A percentile compares a stretch with the other conserved stretches of the same genome.
These are phyloP conservation scores for Selenicereus undatus DNA, from an alignment of 148 eudicot species.

Conservation along the genomic window DNA sequence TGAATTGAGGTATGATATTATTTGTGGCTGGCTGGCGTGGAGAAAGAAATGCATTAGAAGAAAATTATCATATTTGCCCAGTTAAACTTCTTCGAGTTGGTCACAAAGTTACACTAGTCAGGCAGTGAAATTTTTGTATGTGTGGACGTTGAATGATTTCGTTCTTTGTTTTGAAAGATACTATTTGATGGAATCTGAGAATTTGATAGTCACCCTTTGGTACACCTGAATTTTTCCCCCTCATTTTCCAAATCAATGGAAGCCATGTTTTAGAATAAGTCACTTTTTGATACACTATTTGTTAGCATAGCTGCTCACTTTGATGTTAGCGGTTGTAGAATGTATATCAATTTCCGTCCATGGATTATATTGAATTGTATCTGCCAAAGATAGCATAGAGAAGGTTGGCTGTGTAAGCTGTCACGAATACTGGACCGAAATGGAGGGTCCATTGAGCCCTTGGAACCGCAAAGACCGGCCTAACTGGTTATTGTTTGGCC, in stretches of 20 bases:
- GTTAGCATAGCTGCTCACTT: no score
- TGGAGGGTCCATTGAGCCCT: no score
- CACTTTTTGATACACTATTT: no score
- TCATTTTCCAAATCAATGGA: background rate
- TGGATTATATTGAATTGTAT: no score
- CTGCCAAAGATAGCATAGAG: no score
- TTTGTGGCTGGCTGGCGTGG: background rate
- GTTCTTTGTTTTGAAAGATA: background rate
- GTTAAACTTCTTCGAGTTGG: background rate
- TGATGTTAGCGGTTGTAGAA: no score
- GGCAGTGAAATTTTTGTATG: background rate
- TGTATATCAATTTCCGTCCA: no score
- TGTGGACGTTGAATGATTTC: background rate
- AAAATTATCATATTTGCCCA: background rate
- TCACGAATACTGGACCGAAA: no score
- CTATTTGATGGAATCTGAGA: background rate
- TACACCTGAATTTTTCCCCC: background rate
- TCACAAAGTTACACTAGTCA: background rate
- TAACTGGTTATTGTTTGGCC: no score
- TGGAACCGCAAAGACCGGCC: no score
- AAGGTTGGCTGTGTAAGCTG: no score
- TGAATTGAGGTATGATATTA: background rate
- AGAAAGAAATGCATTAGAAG: background rate
- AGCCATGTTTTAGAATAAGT: background rate
- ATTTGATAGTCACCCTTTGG: background rate